Evolutionary conservation across 1,139 yeast genomes (phyloP), one percentile per base, ranked within the genome.

Genomic region (Blastobotrys malaysiensis): DNA sequence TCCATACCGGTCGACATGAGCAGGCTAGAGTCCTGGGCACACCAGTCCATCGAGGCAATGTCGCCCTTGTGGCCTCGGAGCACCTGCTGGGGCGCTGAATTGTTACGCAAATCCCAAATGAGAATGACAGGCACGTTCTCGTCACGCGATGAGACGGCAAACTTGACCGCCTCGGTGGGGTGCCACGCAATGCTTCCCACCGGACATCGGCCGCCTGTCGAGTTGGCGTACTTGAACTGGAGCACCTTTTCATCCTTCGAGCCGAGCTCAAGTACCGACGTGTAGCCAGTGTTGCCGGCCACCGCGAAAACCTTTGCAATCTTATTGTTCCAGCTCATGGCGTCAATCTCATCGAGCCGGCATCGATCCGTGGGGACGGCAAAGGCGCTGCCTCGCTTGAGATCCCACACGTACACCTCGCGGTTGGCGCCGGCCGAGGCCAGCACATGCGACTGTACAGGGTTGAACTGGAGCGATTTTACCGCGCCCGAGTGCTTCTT

Each of bases 211-310:
- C 39, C 39, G 6, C 65, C 49, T 81, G 93, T 63, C 76, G 82
- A n/a, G 84, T 84, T 64, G 77, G 83, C 43, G 79, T 83, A 63
- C 69, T 83, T 80, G 66, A 93, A 77, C 70, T 89, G 97, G 59
- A 93, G 76, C 39, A 91, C 96, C 21, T 48, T 44, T 70, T 93
- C 98, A 65, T 88, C 81, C 69, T 86, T 86, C 49, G 89, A 82
- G 66, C 87, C 87, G 64, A 93, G 76, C 72, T 95, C 99, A 97
- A 97, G 93, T 59, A 95, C 86, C 0, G 97, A 85, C 5, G 97
- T 84, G 69, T 82, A 86, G 16, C 96, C 96, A 24, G 87, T 80
- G 63, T 79, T 78, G 47, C 96, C 90, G 6, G 97, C 95, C 54
- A 88, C 80, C 22, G 98, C 99, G 69, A 95, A 82, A 62, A 95